Evolutionary conservation across 345 rosid genomes (phyloP).

Genomic region (Eucalyptus coolabah): DNA sequence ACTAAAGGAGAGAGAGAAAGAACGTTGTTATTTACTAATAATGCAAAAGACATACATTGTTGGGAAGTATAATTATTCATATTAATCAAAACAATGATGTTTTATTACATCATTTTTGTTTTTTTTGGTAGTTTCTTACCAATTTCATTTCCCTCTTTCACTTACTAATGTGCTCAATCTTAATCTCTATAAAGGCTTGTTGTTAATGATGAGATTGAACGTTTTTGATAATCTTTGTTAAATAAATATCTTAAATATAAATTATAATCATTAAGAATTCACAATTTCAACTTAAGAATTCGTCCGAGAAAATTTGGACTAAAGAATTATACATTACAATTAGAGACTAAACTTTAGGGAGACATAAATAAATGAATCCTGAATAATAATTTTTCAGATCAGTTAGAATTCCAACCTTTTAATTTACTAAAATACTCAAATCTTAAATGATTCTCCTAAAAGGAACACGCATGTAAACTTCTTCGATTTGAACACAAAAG

Average conservation of each 20-base stretch:
- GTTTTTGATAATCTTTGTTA: not conserved
- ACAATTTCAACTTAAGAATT: not conserved
- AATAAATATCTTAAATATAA: not conserved
- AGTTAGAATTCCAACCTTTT: not conserved
- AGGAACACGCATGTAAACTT: not conserved
- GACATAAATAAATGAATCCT: not conserved
- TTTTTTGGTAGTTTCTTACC: not conserved
- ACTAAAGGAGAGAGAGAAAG: not conserved
- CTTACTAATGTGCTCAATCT: not conserved
- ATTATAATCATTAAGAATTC: not conserved
- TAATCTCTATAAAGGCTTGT: not conserved
- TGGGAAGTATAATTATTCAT: not conserved
- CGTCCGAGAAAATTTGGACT: not conserved
- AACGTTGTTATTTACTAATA: not conserved
- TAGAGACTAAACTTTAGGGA: not conserved
- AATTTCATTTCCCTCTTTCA: not conserved
- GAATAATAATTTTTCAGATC: not conserved
- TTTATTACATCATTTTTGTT: not conserved
- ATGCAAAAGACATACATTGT: rapidly evolving
- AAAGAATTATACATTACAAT: not conserved
- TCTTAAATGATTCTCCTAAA: not conserved
- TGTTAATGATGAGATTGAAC: not conserved
- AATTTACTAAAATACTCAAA: not conserved
- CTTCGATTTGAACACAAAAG: not conserved
- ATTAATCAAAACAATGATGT: not conserved